Conservation (phyloP, 2,329 filamentous ascomycete species). For the Claviceps purpurea region DNA sequence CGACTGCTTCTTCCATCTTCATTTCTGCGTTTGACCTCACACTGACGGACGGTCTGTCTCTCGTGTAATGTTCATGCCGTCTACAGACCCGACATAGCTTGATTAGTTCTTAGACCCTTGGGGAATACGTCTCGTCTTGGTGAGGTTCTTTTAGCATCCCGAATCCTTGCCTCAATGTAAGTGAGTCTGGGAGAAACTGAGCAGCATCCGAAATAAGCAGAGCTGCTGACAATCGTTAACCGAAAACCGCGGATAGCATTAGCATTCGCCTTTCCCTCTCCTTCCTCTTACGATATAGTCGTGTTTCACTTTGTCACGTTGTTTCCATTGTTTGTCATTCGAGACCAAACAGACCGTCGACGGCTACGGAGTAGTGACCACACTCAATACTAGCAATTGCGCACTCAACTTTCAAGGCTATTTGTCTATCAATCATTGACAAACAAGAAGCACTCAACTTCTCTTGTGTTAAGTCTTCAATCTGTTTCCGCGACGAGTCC, state of each 20-base stretch:
- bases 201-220: no score
- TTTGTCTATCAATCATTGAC: neutral
- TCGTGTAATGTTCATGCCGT: neutral
- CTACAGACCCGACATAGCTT: slow-evolving; percentile 1
- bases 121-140: neutral
- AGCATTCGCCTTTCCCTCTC: neutral
- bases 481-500: neutral
- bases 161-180: neutral
- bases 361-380: neutral
- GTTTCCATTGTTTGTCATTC: neutral
- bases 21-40: neutral
- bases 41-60: neutral
- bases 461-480: no score
- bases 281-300: neutral
- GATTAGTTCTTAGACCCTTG: neutral
- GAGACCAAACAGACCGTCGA: neutral
- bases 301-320: neutral
- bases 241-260: neutral
- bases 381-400: neutral
- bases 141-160: neutral
- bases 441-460: neutral
- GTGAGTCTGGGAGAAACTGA: neutral
- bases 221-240: neutral
- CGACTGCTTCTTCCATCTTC: neutral
- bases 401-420: neutral